These are phyloP conservation scores for Populus davidiana DNA, from an alignment of 345 rosid genomes.

Conservation along the genomic window DNA sequence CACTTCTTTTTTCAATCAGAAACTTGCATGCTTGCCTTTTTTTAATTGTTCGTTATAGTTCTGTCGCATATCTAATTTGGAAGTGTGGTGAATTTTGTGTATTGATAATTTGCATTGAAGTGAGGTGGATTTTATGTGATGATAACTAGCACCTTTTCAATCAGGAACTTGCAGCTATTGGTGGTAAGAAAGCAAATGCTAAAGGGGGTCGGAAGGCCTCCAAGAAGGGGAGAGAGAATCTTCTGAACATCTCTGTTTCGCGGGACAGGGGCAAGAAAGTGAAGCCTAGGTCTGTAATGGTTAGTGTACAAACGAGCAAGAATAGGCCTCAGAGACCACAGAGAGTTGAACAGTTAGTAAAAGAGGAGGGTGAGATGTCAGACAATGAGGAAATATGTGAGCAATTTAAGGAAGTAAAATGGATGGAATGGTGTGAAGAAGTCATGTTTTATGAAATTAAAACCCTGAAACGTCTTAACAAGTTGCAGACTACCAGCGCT, in stretches of 20 bases:
- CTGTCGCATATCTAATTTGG: background rate
- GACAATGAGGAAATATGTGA: constrained; percentile 89
- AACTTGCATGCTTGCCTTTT: background rate
- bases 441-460: constrained; percentile 74
- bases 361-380: constrained; percentile 99
- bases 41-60: background rate
- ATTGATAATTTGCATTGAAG: background rate
- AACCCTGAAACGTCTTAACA: constrained; percentile 78
- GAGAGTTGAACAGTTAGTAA: constrained; percentile 65
- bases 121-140: background rate
- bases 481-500: constrained; percentile 92
- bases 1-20: background rate
- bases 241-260: constrained; percentile 39
- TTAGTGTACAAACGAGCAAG: constrained; percentile 36
- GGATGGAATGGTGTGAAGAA: constrained; percentile 99
- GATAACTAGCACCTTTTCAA: background rate
- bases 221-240: constrained; percentile 61
- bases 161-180: constrained; percentile 81
- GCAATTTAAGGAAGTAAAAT: constrained; percentile 96
- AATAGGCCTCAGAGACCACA: constrained; percentile 59
- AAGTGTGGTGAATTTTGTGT: background rate
- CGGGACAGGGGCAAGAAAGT: constrained; percentile 54
- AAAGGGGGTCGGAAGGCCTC: constrained; percentile 67
- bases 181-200: constrained; percentile 62
- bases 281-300: constrained; percentile 44